These are phyloP conservation scores for Salvia sclarea DNA, from an alignment of 305 asterid genomes.

Conservation along the genomic window DNA sequence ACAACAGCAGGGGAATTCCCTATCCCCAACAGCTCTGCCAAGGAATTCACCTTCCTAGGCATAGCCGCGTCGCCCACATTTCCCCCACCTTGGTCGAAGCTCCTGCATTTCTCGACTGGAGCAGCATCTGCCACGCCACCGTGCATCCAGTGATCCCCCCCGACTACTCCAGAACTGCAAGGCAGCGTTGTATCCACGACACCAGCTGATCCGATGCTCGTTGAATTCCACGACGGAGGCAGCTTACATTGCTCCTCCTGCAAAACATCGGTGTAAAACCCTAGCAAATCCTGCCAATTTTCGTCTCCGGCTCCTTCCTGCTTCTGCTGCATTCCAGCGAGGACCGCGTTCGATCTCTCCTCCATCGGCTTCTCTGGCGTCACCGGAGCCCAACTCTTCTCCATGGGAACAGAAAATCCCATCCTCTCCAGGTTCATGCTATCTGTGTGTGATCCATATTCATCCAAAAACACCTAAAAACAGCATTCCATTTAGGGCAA, in stretches of 20 bases:
- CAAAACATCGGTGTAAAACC: conserved; percentile 45
- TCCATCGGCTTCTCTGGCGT: conserved; percentile 40
- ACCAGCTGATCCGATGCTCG: conserved; percentile 1
- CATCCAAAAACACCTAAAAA: not conserved
- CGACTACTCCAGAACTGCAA: conserved; percentile 20
- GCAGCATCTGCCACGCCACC: conserved; percentile 10
- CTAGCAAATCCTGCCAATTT: conserved; percentile 59
- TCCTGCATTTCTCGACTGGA: conserved; percentile 19
- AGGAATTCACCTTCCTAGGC: conserved; percentile 38
- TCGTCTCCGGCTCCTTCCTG: conserved; percentile 27
- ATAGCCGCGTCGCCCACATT: conserved; percentile 28
- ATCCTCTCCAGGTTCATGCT: conserved; percentile 56
- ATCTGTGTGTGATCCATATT: conserved; percentile 19
- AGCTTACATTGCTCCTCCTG: conserved; percentile 33
- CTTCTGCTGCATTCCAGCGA: conserved; percentile 29
- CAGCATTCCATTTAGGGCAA: not conserved
- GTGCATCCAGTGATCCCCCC: conserved; percentile 22
- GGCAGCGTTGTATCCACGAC: not conserved
- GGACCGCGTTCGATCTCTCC: not conserved
- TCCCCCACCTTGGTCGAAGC: conserved; percentile 31
- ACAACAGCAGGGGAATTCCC: conserved; percentile 1
- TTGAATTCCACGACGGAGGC: conserved; percentile 27
- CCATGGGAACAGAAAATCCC: conserved; percentile 45
- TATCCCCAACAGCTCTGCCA: conserved; percentile 42
- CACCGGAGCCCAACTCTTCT: conserved; percentile 45